Conservation (phyloP, 2,329 filamentous ascomycete genomes). For the Aureobasidium sp. region DNA sequence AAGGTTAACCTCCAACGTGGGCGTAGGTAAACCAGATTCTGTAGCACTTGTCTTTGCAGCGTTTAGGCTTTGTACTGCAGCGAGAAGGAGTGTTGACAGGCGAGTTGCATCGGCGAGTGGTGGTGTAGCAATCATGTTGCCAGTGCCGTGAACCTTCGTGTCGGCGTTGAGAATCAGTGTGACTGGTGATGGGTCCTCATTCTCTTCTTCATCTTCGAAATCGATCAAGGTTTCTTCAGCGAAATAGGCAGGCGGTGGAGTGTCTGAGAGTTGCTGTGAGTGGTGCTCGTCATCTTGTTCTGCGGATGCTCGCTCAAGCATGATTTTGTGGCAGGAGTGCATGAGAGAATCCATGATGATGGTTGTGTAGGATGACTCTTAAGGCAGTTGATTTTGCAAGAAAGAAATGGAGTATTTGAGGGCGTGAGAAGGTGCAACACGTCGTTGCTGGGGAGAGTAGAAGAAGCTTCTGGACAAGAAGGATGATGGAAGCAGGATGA, state of each 20-base stretch:
- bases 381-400: background rate
- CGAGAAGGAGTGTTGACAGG: constrained; percentile 41
- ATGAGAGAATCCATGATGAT: constrained; percentile 23
- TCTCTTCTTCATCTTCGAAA: constrained; percentile 18
- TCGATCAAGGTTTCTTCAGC: constrained; percentile 10
- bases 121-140: constrained; percentile 44
- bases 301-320: constrained; percentile 21
- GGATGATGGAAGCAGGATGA: background rate
- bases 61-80: constrained; percentile 40
- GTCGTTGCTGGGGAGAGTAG: background rate
- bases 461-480: background rate
- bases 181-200: constrained; percentile 32
- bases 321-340: constrained; percentile 22
- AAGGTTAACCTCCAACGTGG: constrained; percentile 43
- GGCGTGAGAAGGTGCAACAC: background rate
- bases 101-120: constrained; percentile 33
- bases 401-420: background rate
- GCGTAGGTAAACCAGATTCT: constrained; percentile 34
- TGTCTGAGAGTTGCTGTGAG: constrained; percentile 13
- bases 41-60: constrained; percentile 25
- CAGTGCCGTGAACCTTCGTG: constrained; percentile 40
- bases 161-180: constrained; percentile 44
- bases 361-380: background rate
- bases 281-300: constrained; percentile 14
- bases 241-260: constrained; percentile 24